Percentiles rank a stretch among this genome's conserved stretches.
These are phyloP conservation scores for Cercophora scortea DNA, from an alignment of 495 filamentous ascomycete genomes.

Conservation along the genomic window DNA sequence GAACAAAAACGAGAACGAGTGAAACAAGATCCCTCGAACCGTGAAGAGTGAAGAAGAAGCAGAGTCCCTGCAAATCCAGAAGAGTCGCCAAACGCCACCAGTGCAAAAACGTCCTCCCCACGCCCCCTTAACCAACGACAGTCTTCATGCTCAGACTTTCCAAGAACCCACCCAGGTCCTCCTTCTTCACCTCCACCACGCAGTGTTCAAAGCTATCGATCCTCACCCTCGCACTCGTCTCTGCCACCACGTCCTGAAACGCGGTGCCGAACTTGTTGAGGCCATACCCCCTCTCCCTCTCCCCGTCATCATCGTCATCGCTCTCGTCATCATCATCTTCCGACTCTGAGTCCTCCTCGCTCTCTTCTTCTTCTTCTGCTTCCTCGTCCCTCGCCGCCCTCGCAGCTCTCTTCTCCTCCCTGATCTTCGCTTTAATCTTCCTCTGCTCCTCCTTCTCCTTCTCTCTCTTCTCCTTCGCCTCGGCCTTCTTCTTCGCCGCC, in stretches of 20 bases:
- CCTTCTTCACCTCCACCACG: constrained; percentile 93
- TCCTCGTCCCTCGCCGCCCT: constrained; percentile 34
- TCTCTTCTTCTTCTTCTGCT: constrained; percentile 22
- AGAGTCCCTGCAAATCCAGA: not conserved
- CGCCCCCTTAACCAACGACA: constrained; percentile 63
- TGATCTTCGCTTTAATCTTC: constrained; percentile 53
- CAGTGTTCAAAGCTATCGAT: constrained; percentile 98
- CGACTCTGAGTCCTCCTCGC: constrained; percentile 39
- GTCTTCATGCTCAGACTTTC: constrained; percentile 87
- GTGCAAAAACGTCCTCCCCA: not conserved
- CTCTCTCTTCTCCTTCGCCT: constrained; percentile 50
- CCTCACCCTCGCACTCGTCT: constrained; percentile 81
- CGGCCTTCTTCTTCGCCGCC: constrained; percentile 52
- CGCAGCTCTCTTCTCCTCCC: constrained; percentile 49
- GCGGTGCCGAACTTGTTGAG: constrained; percentile 87
- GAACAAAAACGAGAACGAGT: not conserved
- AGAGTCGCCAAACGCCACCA: not conserved
- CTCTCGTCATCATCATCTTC: constrained; percentile 48
- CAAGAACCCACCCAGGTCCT: constrained; percentile 85
- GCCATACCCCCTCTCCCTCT: constrained; percentile 54
- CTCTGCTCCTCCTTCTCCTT: constrained; percentile 52
- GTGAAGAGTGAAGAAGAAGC: not conserved
- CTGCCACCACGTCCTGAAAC: constrained; percentile 89
- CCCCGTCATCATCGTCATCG: constrained; percentile 52
- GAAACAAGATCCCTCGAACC: not conserved